These are phyloP conservation scores for Parasarocladium wereldwijsianum DNA, from an alignment of 2,329 filamentous ascomycete genomes.

Conservation along the genomic window DNA sequence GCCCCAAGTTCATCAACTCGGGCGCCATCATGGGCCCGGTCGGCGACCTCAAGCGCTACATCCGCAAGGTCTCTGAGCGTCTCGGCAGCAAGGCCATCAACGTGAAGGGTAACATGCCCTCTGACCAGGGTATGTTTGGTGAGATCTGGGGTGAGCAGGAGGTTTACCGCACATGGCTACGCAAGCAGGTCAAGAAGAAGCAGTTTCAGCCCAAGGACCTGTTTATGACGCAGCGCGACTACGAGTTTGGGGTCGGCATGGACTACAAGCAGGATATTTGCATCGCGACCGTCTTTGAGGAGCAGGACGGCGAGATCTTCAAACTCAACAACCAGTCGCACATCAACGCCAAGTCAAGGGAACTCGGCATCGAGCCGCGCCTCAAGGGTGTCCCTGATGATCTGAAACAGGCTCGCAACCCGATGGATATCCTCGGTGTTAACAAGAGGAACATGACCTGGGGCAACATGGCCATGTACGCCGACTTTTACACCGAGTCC, in stretches of 20 bases:
- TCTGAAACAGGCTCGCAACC: constrained; percentile 6
- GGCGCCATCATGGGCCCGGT: constrained; percentile 16
- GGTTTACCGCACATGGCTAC: constrained; percentile 17
- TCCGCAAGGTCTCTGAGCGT: constrained; percentile 12
- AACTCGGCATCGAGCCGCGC: constrained; percentile 8
- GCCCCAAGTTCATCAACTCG: constrained; percentile 16
- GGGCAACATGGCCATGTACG: constrained; percentile 10
- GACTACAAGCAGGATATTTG: constrained; percentile 13
- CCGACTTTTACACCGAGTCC: constrained; percentile 11
- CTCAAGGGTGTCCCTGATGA: constrained; percentile 10
- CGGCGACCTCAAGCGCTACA: constrained; percentile 12
- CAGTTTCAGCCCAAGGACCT: constrained; percentile 11
- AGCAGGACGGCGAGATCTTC: constrained; percentile 12
- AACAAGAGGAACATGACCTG: constrained; percentile 5
- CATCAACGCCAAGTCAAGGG: constrained; percentile 8
- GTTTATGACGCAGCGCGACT: constrained; percentile 11
- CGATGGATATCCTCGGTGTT: constrained; percentile 3
- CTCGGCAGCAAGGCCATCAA: constrained; percentile 10
- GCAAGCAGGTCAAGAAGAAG: not conserved
- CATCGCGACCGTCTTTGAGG: constrained; percentile 9
- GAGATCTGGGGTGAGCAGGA: constrained; percentile 16
- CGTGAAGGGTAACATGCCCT: constrained; percentile 8
- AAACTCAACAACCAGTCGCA: constrained; percentile 8
- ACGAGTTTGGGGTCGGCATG: constrained; percentile 13
- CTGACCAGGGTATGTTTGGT: constrained; percentile 18